Percentiles rank a stretch among this genome's conserved stretches.
Conservation (phyloP, 1,284 basidiomycete species). For the Trichosporon coremiiforme region DNA sequence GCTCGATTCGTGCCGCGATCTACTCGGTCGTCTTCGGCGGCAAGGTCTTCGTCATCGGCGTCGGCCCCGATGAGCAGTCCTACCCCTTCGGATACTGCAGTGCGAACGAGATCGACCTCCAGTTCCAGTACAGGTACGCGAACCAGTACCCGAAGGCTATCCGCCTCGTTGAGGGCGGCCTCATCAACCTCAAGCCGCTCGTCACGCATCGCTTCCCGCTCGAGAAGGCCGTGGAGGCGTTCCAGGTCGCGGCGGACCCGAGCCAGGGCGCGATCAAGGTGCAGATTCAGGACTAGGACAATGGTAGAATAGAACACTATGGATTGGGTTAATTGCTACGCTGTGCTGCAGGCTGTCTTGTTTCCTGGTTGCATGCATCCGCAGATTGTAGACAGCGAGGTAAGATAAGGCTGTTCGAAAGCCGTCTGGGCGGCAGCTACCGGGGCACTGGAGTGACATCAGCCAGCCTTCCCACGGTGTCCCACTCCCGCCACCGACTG, state of each 20-base stretch:
- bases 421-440: neutral
- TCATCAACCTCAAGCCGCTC: slow-evolving; percentile 81
- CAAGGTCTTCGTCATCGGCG: slow-evolving; percentile 62
- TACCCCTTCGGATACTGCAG: slow-evolving; percentile 60
- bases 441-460: neutral
- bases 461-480: neutral
- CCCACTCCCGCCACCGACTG: neutral
- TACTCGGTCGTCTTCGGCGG: slow-evolving; percentile 60
- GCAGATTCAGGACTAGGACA: slow-evolving; percentile 49
- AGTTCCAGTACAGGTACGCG: slow-evolving; percentile 60
- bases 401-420: neutral
- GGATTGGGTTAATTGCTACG: neutral
- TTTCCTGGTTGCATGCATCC: neutral
- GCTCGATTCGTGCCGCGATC: slow-evolving; percentile 80
- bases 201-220: slow-evolving; percentile 82
- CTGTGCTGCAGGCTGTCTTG: neutral
- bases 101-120: slow-evolving; percentile 61
- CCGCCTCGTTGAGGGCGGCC: slow-evolving; percentile 73
- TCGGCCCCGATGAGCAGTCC: slow-evolving; percentile 58
- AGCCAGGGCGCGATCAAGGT: slow-evolving; percentile 56
- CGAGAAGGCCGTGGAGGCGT: slow-evolving; percentile 73
- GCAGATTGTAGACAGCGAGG: neutral
- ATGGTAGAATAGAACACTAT: slow-evolving; percentile 1
- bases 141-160: slow-evolving; percentile 76
- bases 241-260: slow-evolving; percentile 61